Evolutionary conservation across 2,329 filamentous ascomycete species (phyloP), one percentile per base, ranked within the genome.

Genomic region (Hymenoscyphus repandus): DNA sequence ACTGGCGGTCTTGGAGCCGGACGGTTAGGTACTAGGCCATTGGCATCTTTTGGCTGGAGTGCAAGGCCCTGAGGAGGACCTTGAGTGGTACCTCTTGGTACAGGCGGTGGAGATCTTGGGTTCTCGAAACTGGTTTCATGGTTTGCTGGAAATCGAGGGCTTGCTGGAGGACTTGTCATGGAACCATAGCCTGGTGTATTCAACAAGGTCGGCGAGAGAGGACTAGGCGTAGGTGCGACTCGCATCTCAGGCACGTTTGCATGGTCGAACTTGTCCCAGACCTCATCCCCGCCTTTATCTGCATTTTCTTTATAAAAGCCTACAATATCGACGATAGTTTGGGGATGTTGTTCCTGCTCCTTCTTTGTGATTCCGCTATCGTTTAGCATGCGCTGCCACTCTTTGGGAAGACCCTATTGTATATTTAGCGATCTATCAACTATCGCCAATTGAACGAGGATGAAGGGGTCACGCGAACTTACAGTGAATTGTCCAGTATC

Each of bases 81-180:
- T 18, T 20, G 40, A 32, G 41, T 18, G 18, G 38, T 45, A 69
- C 69, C 53, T 69, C 71, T 51, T 66, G 92, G 91, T 54, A 96
- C 88, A 10, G 92, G 93, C 57, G 93, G 93, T 36, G 93, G 88
- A 15, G 92, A 88, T 65, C 93, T 82, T 44, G 93, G 93, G 66
- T 99, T 97, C 72, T 97, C 93, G 70, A 97, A 99, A 74, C 90
- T 97, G 66, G 89, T 88, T 77, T 90, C 85, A 72, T 89, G 82
- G 71, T 92, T 91, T 68, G 88, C 82, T 49, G 90, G 91, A 73
- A 95, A 95, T 67, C 89, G 82, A 54, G 90, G 89, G 71, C 89
- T 93, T 58, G 83, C 80, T 48, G 90, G 88, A 58, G 90, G 88
- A 64, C 88, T 92, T 62, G 85, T 78, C 66, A 88, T 74, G 7